Conservation (phyloP, 2,329 filamentous ascomycete species). For the Fusarium buharicum region DNA sequence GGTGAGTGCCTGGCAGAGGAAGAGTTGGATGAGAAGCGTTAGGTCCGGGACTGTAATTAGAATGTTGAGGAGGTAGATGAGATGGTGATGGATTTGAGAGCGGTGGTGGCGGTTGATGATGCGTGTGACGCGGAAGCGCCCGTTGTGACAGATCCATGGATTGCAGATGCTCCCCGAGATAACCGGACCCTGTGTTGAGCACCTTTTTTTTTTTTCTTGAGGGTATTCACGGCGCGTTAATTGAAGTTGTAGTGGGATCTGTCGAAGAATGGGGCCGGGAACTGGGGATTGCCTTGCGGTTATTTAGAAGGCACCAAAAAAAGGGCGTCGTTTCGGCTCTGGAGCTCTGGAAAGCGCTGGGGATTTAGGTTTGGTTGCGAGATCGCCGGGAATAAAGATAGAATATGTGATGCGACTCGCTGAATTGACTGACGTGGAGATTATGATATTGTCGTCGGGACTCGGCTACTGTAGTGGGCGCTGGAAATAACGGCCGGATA, state of each 20-base stretch:
- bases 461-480: slow-evolving; percentile 40
- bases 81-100: slow-evolving; percentile 36
- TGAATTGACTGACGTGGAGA: slow-evolving; percentile 14
- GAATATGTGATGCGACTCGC: slow-evolving; percentile 18
- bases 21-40: slow-evolving; percentile 24
- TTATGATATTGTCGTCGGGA: slow-evolving; percentile 28
- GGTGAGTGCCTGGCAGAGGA: slow-evolving; percentile 33
- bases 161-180: slow-evolving; percentile 18
- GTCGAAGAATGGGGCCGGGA: slow-evolving; percentile 29
- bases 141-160: slow-evolving; percentile 46
- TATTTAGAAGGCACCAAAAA: slow-evolving; percentile 15
- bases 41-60: slow-evolving; percentile 36
- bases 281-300: slow-evolving; percentile 24
- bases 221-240: slow-evolving; percentile 18
- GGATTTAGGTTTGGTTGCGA: slow-evolving; percentile 11
- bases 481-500: slow-evolving; percentile 48
- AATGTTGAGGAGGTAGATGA: slow-evolving; percentile 34
- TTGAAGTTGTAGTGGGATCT: slow-evolving; percentile 20
- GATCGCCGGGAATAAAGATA: slow-evolving; percentile 34
- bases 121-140: slow-evolving; percentile 42
- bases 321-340: slow-evolving; percentile 8
- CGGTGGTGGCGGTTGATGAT: slow-evolving; percentile 30
- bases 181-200: slow-evolving; percentile 17
- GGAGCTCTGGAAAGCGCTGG: slow-evolving; percentile 17
- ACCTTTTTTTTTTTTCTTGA: slow-evolving; percentile 19